Base-by-base conservation (phyloP, 2,329 filamentous ascomycete genomes). In the Rasamsonia emersonii region DNA sequence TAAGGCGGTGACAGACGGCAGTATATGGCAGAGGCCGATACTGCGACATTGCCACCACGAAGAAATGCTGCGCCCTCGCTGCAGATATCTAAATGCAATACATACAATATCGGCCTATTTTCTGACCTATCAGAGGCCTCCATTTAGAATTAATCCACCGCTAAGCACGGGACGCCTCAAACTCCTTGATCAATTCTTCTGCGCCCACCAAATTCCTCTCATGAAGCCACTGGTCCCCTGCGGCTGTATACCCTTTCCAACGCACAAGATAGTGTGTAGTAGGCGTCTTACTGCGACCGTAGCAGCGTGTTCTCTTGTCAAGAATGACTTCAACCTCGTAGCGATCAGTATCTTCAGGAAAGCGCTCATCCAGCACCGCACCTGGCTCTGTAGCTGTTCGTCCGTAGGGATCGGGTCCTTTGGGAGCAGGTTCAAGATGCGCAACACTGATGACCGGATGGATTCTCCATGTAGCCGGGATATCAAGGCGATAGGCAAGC, bases 301-400 rank as follows among this genome's bases (percentile, higher is more conserved):
- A 9, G 13, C 13, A 23, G 20, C 20, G n/a, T 23, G n/a, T 23
- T 9, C 24, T 7, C 13, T 9, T 27, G 13, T 14, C 9, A 7
- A 27, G 9, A 14, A 9, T 7, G 7, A 7, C 9, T 8, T 8
- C 13, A 27, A 27, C 13, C 9, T 27, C 13, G 13, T 9, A 9
- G 7, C 7, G 13, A 8, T 9, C 13, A 11, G 13, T 14, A 27
- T 72, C 71, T 83, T 79, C 51, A 83, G 79, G 38, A 70, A 73
- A 41, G 79, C 67, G 40, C 71, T 74, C 9, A 83, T 54, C 1
- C 79, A 68, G 56, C 81, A 78, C 38, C 82, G 64, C 13, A 82
- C n/a, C 20, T 23, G 20, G 20, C 7, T 23, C 7, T n/a, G 20
- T 23, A 23, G 20, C n/a, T 27, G 9, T 9, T 27, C 9, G 7